phyloP scores from a whole-genome alignment of 306 rosid genomes.

The Betula pendula region DNA sequence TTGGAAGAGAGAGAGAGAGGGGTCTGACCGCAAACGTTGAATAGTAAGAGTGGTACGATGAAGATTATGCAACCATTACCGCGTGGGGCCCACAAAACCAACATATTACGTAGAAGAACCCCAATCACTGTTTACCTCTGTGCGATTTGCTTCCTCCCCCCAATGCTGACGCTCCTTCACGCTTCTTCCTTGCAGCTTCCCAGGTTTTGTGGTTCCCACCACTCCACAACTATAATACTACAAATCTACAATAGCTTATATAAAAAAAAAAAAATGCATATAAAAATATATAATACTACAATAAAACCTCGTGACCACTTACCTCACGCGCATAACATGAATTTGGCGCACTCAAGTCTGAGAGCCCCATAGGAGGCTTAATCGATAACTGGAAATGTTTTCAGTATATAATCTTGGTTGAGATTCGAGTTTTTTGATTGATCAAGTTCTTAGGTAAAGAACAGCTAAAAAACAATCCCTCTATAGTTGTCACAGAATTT shows the following conservation, averaged over 20 bases:
- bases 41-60: no score
- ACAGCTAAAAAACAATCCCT: no score
- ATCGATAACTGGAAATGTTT: no score
- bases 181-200: slow-evolving; percentile 7
- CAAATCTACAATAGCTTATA: no score
- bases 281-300: neutral
- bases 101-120: neutral
- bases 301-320: no score
- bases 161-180: neutral
- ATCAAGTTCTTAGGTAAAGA: no score
- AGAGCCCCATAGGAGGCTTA: no score
- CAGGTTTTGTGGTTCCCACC: neutral
- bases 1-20: no score
- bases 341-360: neutral
- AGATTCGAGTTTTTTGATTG: no score
- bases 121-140: neutral
- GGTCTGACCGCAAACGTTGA: neutral
- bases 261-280: no score
- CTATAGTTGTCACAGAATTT: no score
- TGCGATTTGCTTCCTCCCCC: neutral
- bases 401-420: no score
- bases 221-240: neutral
- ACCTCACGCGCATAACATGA: neutral
- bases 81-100: neutral
- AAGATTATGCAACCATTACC: neutral